Base-by-base conservation (phyloP, 768 basidiomycete genomes). In the Lactifluus rugatus region DNA sequence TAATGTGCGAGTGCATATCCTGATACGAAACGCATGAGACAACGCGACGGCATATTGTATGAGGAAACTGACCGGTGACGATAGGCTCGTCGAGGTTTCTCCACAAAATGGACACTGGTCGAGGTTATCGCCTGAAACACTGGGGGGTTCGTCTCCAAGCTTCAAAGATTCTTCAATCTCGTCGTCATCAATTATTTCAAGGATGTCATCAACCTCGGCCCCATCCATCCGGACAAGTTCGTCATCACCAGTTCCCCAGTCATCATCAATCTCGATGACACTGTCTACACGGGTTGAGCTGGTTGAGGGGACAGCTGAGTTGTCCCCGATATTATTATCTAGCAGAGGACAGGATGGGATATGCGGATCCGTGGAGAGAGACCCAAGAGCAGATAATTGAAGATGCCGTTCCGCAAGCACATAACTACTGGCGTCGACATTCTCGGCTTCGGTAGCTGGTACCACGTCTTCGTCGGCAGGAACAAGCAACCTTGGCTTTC, bases 181-280 rank as follows among this genome's bases (percentile, higher is more conserved):
- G 14, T 72, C 67, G 17, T 70, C 71, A 19, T 59, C 41, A 23
- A 46, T 60, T 48, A 65, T 55, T 56, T 67, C 65, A 28, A 55
- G 44, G 25, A 50, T 41, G 11, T 14, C 45, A n/a, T 51, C 32
- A 42, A 52, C 32, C 65, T 45, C 70, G 66, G n/a, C 71, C 70
- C 54, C 72, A 66, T 19, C 69, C 63, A 57, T 68, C 70, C 7
- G 56, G 31, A 52, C 54, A 9, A 77, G 68, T 68, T 85, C 90
- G 62, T 92, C 90, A 63, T 91, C 89, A 11, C 81, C 87, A 65
- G 74, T 82, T 44, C 74, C 80, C 88, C 89, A 90, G 7, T 82
- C 81, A 32, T 78, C 78, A 17, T 73, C 74, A 25, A 63, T 67
- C 39, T 54, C 48, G 10, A 63, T 58, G 23, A 54, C 28, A 21